Base-by-base conservation (phyloP, 1,284 basidiomycete species). In the Xerocomus minutiporus region DNA sequence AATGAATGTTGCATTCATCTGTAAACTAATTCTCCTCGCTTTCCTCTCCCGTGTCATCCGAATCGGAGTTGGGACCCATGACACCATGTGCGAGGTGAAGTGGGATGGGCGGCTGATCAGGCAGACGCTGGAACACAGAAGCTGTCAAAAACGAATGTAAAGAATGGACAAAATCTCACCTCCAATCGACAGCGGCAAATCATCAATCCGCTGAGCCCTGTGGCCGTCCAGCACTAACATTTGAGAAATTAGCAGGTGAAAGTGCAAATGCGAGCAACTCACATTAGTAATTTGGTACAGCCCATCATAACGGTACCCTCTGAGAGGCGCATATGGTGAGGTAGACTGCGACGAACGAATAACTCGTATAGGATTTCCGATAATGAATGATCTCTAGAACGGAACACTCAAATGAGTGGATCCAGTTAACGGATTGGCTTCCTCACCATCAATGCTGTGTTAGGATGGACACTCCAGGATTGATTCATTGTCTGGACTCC, bases 271-370 rank as follows among this genome's bases (percentile, higher is more conserved):
- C 3, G 7, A 36, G 8, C 8, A 46, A 29, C 56, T 44, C 35
- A 66, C 64, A 4, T n/a, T 17, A 12, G 29, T 29, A 20, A 31
- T 23, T 28, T n/a, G 60, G 47, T 70, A 70, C 2, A 68, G 34
- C 12, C 64, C 64, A 31, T 69, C 67, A 23, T 70, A 66, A 6
- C 67, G 66, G n/a, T 51, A 58, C 8, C 64, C 64, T 0, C 15
- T 2, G 1, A 25, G 2, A 13, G 65, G 65, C 4, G 68, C 61
- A 53, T 67, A 66, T 35, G 52, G 48, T 9, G 66, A 69, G 2
- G 5, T 9, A 28, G 38, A 50, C 9, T 4, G 58, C 25, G 4
- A 54, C 9, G 61, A 67, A 34, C 66, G 65, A 47, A 70, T 25
- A 3, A 70, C 63, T 28, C 65, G 56, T 8, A 66, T 39, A 3